A percentile compares a stretch with the other conserved stretches of the same genome.
Conservation (phyloP, 768 basidiomycete species). For the Fomitopsis serialis region DNA sequence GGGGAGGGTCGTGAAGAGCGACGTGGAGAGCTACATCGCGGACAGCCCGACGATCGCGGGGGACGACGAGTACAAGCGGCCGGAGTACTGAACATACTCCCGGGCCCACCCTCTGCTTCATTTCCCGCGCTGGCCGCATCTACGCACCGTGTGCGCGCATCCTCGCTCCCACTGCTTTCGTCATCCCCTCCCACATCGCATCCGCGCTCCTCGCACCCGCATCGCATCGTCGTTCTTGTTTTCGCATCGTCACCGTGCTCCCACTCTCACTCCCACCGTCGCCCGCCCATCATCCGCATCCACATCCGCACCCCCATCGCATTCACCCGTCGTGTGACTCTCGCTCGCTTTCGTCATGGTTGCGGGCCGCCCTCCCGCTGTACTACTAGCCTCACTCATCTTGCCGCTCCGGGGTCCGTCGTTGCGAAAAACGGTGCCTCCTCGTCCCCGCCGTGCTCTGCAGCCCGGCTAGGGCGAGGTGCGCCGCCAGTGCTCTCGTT, state of each 20-base stretch:
- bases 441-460: too few relatives aligned
- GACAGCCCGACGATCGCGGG: background rate
- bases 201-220: background rate
- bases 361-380: background rate
- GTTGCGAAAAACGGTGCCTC: too few relatives aligned
- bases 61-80: conserved; percentile 2
- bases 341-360: background rate
- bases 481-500: too few relatives aligned
- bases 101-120: background rate
- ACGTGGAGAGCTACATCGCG: background rate
- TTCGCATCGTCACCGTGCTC: background rate
- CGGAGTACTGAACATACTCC: background rate
- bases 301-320: background rate
- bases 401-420: too few relatives aligned
- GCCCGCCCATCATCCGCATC: background rate
- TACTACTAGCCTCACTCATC: background rate
- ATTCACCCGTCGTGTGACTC: background rate
- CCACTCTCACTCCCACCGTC: background rate
- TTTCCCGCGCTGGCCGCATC: too few relatives aligned
- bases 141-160: background rate
- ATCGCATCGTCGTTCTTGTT: background rate
- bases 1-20: conserved; percentile 34
- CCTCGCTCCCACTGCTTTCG: background rate
- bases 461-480: too few relatives aligned
- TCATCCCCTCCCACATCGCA: background rate